Base-by-base conservation (phyloP, 2,329 filamentous ascomycete genomes). In the Penicillium sp. region DNA sequence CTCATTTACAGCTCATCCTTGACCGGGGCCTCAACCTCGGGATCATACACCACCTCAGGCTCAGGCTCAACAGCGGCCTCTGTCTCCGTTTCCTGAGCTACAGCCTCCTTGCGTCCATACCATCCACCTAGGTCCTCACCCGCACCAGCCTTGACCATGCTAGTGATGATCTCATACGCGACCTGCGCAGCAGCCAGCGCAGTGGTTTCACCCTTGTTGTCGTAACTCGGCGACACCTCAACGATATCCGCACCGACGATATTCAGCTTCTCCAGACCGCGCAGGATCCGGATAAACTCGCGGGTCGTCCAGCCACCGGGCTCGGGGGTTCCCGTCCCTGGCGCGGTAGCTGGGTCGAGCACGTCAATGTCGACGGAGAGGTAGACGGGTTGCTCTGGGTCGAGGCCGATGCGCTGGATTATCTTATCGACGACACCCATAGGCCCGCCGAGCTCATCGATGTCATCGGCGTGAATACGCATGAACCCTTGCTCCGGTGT, bases 291-390 rank as follows among this genome's bases (percentile, higher is more conserved):
- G 66, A 96, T 94, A 69, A 97, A 82, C 81, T 97, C 93, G 56
- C 93, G 83, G 21, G 91, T 96, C 6, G 91, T 95, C 93, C 93
- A 97, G 44, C 93, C 93, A 61, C 93, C 93, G 0, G 92, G 90
- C 80, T 96, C 93, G 0, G 93, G 93, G 0, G 93, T 97, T 1
- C 93, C 93, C 0, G 92, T 96, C 2, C 90, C 91, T 0, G 92
- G 91, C 0, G 79, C 78, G 7, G 88, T 79, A 35, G 85, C 89
- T 0, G 91, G 91, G 74, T 94, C 91, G 51, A 94, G 81, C 0
- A 93, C 90, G 75, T 94, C 91, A 67, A 93, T 93, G 71, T 94
- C 91, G 17, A 94, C 86, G 41, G 86, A 90, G 9, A 96, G 80
- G 73, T 96, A 96, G 1, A 96, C 91, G 0, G 91, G 92, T 67